Base-by-base conservation (phyloP, 1,139 yeast genomes). In the Meyerozyma sp. region DNA sequence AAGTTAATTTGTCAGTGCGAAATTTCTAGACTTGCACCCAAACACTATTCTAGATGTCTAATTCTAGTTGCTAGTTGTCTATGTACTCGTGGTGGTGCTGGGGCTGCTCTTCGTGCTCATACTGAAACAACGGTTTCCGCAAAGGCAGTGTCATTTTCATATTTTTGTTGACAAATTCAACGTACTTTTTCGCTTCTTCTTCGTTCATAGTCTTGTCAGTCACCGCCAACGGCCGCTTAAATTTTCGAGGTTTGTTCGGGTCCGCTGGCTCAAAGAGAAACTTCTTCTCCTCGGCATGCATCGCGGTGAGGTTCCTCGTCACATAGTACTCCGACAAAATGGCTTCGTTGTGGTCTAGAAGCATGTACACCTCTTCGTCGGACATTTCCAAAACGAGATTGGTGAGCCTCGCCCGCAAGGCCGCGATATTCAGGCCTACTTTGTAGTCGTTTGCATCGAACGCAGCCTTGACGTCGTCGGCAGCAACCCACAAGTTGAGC, bases 81-180 rank as follows among this genome's bases (percentile, higher is more conserved):
- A 26, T 11, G 20, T 27, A 16, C 32, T 37, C 32, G 32, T 26
- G 32, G 16, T 37, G 40, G 35, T 53, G 53, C 26, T 50, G 44
- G 25, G 37, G 28, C 14, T 63, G 50, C 40, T 61, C 66, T 41
- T 52, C 50, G 37, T 60, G 53, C 44, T 61, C 68, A 44, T 52
- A 65, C 42, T 65, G 70, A 46, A 53, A 66, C 36, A 64, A 56
- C 3, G 65, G 54, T 46, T 59, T 62, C 43, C 66, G 56, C 38
- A 65, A 52, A 4, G 70, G 67, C 38, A 47, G 52, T 6, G 59
- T 52, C 63, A 65, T 60, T 30, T 55, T 56, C 10, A 37, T 27
- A 32, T 37, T 14, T 16, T 25, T 18, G 23, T 27, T 18, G 10
- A 37, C 25, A 27, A 37, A 37, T 10, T 25, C 8, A 11, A n/a